A percentile compares a stretch with the other conserved stretches of the same genome.
phyloP scores from a whole-genome alignment of 495 filamentous ascomycete species.

The Glonium stellatum region DNA sequence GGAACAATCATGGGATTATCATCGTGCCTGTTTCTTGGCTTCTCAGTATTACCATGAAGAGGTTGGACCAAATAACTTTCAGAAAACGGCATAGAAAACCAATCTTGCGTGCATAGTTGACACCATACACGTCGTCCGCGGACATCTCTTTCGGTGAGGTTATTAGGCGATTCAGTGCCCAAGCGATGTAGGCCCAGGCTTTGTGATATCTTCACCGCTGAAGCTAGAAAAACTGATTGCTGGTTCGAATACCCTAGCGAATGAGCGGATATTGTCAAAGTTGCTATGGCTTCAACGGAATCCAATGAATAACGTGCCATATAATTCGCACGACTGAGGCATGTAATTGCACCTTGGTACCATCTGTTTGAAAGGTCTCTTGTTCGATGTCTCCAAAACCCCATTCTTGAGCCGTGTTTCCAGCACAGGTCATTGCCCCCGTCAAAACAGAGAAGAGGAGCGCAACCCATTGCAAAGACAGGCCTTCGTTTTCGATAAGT shows the following conservation, averaged over 20 bases:
- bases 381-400: constrained; percentile 11
- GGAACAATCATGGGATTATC: constrained; percentile 1
- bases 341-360: constrained; percentile 9
- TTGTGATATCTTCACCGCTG: constrained; percentile 9
- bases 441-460: constrained; percentile 12
- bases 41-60: neutral
- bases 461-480: constrained; percentile 16
- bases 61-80: constrained; percentile 9
- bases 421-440: constrained; percentile 10
- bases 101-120: constrained; percentile 14
- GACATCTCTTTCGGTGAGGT: constrained; percentile 3
- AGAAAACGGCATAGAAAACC: constrained; percentile 15
- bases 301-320: constrained; percentile 7
- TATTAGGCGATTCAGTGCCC: neutral
- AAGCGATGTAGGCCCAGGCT: constrained; percentile 11
- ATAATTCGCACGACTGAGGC: constrained; percentile 8
- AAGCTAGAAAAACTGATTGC: constrained; percentile 8
- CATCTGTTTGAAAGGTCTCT: constrained; percentile 3
- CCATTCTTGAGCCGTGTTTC: neutral
- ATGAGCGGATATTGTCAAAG: constrained; percentile 14
- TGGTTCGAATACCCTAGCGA: neutral
- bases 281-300: constrained; percentile 12
- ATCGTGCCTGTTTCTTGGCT: constrained; percentile 13
- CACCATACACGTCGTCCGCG: constrained; percentile 3
- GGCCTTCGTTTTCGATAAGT: neutral